These are phyloP conservation scores for Carex kokanica DNA, from an alignment of 176 grass and related monocot species.

Conservation along the genomic window DNA sequence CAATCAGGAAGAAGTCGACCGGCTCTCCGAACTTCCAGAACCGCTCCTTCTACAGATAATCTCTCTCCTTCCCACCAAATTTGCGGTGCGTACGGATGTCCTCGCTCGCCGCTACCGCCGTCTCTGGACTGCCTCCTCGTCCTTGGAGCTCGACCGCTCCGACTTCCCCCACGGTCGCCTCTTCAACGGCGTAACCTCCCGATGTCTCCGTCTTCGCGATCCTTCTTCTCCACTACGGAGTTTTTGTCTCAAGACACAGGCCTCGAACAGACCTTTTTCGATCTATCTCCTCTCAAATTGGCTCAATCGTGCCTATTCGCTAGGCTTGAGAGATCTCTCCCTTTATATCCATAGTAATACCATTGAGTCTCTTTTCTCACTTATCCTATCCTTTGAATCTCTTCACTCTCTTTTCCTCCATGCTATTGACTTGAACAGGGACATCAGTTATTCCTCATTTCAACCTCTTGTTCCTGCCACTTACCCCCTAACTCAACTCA, in stretches of 20 bases:
- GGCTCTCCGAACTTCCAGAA: background rate
- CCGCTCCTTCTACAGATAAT: slow-evolving; percentile 3
- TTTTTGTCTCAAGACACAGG: background rate
- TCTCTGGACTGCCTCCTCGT: slow-evolving; percentile 9
- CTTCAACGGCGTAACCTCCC: background rate
- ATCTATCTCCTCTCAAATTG: background rate
- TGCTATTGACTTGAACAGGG: background rate
- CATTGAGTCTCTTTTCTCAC: background rate
- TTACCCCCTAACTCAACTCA: background rate
- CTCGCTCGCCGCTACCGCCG: background rate
- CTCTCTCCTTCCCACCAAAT: slow-evolving; percentile 9
- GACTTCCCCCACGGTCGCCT: background rate
- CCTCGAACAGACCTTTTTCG: background rate
- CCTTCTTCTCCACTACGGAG: background rate
- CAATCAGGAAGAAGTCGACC: background rate
- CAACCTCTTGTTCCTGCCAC: background rate
- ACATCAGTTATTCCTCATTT: background rate
- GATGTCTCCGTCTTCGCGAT: background rate
- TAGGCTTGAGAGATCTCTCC: background rate
- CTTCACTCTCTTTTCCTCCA: background rate
- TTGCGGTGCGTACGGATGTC: background rate
- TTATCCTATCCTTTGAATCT: background rate
- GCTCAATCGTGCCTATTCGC: background rate
- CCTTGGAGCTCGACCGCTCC: background rate
- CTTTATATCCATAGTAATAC: background rate